Evolutionary conservation across 257 asterid genomes (phyloP), one percentile per base, ranked within the genome.

Genomic region (Sherardia arvensis): DNA sequence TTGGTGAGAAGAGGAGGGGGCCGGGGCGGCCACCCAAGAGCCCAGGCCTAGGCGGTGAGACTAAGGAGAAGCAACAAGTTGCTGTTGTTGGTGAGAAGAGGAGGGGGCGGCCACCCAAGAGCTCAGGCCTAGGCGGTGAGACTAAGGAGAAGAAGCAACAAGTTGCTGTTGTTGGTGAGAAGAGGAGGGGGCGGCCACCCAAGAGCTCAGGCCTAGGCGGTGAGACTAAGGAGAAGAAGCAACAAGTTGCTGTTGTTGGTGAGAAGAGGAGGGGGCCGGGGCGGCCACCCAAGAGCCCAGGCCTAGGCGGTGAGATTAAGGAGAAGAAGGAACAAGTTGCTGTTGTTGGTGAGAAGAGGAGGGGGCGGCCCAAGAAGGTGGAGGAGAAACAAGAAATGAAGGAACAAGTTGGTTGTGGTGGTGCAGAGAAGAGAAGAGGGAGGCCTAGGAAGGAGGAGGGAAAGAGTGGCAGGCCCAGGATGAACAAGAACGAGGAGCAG

Each of bases 381-480:
- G 62, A 33, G n/a, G 8, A 65, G 29, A 8, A 23, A 6, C 20
- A 29, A 15, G 66, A 25, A 6, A 20, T 17, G 26, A 33, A 0
- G 23, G 55, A 49, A 48, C 62, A 23, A 36, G 69, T n/a, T n/a
- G n/a, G n/a, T n/a, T n/a, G 38, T 23, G 23, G 11, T 65, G 62
- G 12, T 40, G 60, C 29, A 15, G 33, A 25, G 36, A 48, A 43
- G 8, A 20, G 40, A 43, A 18, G 48, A 43, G 7, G 51, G 51
- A 43, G 51, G 20, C 51, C 51, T 2, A 43, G 51, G 51, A 43
- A 43, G 29, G 40, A 7, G 17, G 30, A 23, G 33, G 23, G 17
- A 54, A 54, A 55, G 62, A 57, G 62, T 28, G 62, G 62, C n/a
- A 28, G 62, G 40, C 62, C 62, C 17, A 55, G 61, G 14, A 27